Percentiles rank a stretch among this genome's conserved stretches.
Evolutionary conservation across 768 basidiomycete species (phyloP).

Genomic region (Leccinum truebloodii): DNA sequence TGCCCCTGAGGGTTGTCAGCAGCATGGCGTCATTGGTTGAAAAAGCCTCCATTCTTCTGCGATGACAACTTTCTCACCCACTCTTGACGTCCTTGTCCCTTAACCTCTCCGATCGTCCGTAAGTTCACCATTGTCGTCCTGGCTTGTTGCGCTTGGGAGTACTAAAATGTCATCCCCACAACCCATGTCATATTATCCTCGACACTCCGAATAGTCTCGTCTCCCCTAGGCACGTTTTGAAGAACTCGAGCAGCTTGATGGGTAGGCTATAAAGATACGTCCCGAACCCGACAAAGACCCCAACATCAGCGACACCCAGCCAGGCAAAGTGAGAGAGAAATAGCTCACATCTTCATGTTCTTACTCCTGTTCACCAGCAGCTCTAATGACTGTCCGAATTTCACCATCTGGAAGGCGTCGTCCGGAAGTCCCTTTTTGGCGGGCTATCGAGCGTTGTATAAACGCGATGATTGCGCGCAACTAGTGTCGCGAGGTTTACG

Average conservation of each 20-base stretch:
- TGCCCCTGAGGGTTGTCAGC: too few species aligned
- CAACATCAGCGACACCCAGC: background rate
- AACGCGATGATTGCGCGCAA: conserved; percentile 34
- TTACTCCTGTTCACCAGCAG: conserved; percentile 10
- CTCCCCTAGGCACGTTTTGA: conserved; percentile 23
- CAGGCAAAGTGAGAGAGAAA: too few species aligned
- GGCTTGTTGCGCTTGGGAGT: conserved; percentile 11
- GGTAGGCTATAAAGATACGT: conserved; percentile 28
- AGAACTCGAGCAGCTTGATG: conserved; percentile 37
- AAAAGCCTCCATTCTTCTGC: too few species aligned
- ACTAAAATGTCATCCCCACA: conserved; percentile 12
- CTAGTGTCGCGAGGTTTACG: conserved; percentile 38
- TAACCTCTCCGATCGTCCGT: conserved; percentile 20
- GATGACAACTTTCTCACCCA: too few species aligned
- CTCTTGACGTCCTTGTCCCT: conserved; percentile 6
- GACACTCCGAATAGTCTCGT: conserved; percentile 3
- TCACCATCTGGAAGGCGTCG: conserved; percentile 30
- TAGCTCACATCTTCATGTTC: too few species aligned
- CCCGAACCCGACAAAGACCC: background rate
- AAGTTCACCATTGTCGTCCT: conserved; percentile 27
- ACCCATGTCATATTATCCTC: background rate
- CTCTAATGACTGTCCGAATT: conserved; percentile 37
- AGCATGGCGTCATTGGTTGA: too few species aligned
- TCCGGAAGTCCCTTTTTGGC: conserved; percentile 2
- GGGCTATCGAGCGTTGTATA: conserved; percentile 21